Percentiles rank a stretch among this genome's conserved stretches.
Conservation (phyloP, 176 grass and related monocot species). For the Metroxylon sagu region DNA sequence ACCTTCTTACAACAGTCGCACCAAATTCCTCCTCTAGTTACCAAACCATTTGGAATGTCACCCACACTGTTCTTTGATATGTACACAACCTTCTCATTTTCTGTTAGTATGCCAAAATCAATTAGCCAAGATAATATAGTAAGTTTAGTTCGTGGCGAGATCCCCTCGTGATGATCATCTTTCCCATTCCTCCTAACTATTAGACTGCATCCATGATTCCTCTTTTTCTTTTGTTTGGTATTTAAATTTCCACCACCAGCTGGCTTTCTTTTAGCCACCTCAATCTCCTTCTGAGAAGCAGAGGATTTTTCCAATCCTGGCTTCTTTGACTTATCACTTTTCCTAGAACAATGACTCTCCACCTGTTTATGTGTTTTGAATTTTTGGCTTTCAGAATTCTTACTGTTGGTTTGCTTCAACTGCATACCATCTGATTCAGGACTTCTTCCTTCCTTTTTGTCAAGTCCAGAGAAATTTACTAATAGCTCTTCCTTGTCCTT, state of each 20-base stretch:
- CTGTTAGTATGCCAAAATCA: constrained; percentile 34
- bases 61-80: constrained; percentile 20
- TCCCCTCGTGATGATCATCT: neutral
- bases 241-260: neutral
- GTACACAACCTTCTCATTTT: constrained; percentile 44
- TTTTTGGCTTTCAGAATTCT: neutral
- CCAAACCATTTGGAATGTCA: constrained; percentile 39
- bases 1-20: constrained; percentile 50
- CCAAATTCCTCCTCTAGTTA: constrained; percentile 30
- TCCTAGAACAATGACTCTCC: neutral
- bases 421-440: too few species aligned
- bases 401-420: neutral
- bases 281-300: too few species aligned
- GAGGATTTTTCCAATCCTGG: neutral
- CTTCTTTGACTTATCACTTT: neutral
- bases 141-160: constrained; percentile 23
- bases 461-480: too few species aligned
- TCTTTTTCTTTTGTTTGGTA: neutral
- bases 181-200: neutral
- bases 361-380: neutral
- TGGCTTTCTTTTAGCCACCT: neutral
- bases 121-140: constrained; percentile 69
- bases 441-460: too few species aligned
- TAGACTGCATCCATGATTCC: neutral
- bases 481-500: too few species aligned